Conservation (phyloP, 1,139 yeast species). For the Scheffersomyces parashehatae region DNA sequence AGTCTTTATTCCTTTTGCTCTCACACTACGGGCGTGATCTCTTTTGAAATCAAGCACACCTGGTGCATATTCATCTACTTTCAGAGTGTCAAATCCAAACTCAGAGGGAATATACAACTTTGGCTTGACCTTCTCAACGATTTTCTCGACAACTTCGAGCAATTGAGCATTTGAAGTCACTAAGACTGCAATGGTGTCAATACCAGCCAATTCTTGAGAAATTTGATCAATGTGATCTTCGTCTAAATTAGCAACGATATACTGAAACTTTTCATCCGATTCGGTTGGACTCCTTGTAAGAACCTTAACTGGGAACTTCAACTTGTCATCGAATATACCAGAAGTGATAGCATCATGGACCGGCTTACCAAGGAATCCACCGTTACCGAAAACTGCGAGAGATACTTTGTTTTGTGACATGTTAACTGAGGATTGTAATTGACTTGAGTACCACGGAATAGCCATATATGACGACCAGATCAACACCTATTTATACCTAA, state of each 20-base stretch:
- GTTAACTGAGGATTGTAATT: too few relatives aligned
- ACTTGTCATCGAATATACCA: conserved; percentile 37
- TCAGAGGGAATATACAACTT: conserved; percentile 60
- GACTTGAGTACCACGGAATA: too few relatives aligned
- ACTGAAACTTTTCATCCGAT: conserved; percentile 41
- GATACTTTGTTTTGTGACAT: conserved; percentile 1
- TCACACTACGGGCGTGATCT: conserved; percentile 31
- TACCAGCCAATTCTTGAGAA: conserved; percentile 42
- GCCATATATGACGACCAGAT: too few relatives aligned
- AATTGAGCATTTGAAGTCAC: conserved; percentile 25
- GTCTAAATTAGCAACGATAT: conserved; percentile 30
- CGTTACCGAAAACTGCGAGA: conserved; percentile 52
- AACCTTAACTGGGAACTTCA: conserved; percentile 48
- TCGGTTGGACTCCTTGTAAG: conserved; percentile 43
- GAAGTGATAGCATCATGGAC: conserved; percentile 43
- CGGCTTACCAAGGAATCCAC: conserved; percentile 52
- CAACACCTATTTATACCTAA: too few relatives aligned
- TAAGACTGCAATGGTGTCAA: conserved; percentile 53
- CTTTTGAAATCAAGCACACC: conserved; percentile 39
- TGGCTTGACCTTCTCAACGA: conserved; percentile 41
- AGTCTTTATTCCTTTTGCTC: conserved; percentile 52
- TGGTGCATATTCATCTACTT: conserved; percentile 25
- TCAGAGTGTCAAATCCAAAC: conserved; percentile 47
- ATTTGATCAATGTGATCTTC: conserved; percentile 24
- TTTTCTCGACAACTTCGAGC: conserved; percentile 27